A percentile compares a stretch with the other conserved stretches of the same genome.
phyloP scores from a whole-genome alignment of 2,329 filamentous ascomycete genomes.

The Talaromyces verruculosus region DNA sequence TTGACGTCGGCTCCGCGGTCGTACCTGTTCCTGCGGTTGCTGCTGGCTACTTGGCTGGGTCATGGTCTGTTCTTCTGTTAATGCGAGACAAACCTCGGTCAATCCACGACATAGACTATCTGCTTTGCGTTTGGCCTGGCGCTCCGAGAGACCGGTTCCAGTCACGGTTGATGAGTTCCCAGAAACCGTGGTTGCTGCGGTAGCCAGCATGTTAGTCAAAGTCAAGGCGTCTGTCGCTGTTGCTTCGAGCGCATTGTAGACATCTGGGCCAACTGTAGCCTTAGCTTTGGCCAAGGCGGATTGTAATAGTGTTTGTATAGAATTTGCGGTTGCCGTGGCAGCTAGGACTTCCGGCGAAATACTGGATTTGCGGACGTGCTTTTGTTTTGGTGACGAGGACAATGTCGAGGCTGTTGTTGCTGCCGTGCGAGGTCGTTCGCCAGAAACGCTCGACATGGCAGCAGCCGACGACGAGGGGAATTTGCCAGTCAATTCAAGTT shows the following conservation, averaged over 20 bases:
- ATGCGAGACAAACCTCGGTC: conserved; percentile 84
- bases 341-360: conserved; percentile 34
- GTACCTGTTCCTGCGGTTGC: conserved; percentile 27
- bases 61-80: conserved; percentile 61
- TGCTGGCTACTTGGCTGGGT: conserved; percentile 23
- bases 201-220: conserved; percentile 73
- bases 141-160: conserved; percentile 60
- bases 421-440: conserved; percentile 84
- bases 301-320: conserved; percentile 74
- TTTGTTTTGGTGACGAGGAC: conserved; percentile 84
- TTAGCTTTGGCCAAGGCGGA: conserved; percentile 79
- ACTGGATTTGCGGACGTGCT: conserved; percentile 58
- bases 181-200: conserved; percentile 51
- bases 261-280: conserved; percentile 64
- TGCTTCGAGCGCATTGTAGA: conserved; percentile 77
- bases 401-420: conserved; percentile 88
- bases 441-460: conserved; percentile 69
- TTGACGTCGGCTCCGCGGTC: conserved; percentile 25
- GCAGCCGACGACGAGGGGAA: conserved; percentile 78
- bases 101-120: conserved; percentile 90
- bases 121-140: conserved; percentile 83
- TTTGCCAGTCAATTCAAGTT: conserved; percentile 86
- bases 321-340: conserved; percentile 42
- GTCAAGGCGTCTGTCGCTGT: conserved; percentile 78
- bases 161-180: conserved; percentile 49